Base-by-base conservation (phyloP, 768 basidiomycete species). In the Leccinum broughii region DNA sequence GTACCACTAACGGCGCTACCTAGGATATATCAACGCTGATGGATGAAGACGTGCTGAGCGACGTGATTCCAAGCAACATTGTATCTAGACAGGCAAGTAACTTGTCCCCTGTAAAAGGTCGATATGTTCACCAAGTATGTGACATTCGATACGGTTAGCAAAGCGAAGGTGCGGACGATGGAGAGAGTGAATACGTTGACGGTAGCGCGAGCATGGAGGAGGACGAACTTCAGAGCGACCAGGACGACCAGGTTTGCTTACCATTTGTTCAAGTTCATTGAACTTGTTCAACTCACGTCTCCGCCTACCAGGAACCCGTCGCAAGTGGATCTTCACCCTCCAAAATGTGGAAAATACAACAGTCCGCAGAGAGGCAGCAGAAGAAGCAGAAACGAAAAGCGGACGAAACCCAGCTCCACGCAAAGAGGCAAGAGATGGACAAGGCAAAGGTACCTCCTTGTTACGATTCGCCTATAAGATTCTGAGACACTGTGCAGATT, bases 41-140 rank as follows among this genome's bases (percentile, higher is more conserved):
- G 68, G 85, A 86, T 13, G 93, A 94, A 56, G 94, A 95, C 73
- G 88, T 93, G 54, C 81, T 97, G 62, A 92, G 90, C 68, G 94
- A 96, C 72, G 85, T 95, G 59, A 87, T 96, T 8, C 94, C 94
- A 2, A 90, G 88, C 72, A 92, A 93, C 71, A 93, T 95, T 63
- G 88, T 95, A 51, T 95, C 93, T 57, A 85, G 94, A 68, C 90
- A 92, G 79, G 93, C 89, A 68, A 59, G 80, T 72, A 41, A 28
- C 13, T 10, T 51, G 14, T 24, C 37, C 51, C 56, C 58, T 46
- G 34, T 28, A 15, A 17, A 20, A 26, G 14, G 10, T 64, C 55
- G 57, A 56, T n/a, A 57, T 48, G 58, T 60, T 58, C 26, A 65
- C 37, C 56, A 15, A 51, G 39, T 44, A 39, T 48, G 51, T 62